Base-by-base conservation (phyloP, 192 early-diverging fungal species). In the Backusella australiensis region DNA sequence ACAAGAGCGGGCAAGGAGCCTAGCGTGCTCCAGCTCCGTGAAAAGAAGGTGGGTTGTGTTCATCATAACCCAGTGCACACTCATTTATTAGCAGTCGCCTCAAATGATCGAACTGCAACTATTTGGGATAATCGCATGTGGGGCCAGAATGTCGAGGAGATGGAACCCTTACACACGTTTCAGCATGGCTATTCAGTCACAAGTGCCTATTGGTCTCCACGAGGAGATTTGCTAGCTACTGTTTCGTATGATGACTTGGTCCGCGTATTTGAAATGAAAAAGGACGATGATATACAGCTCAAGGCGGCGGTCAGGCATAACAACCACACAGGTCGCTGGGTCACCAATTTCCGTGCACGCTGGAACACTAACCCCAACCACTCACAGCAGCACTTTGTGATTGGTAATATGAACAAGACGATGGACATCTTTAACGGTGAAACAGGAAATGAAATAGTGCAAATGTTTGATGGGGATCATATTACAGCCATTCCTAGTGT, bases 371-470 rank as follows among this genome's bases (percentile, higher is more conserved):
- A 84, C 56, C 75, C 80, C 15, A 6, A 8, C 49, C 81, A 59
- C 7, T 41, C 69, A 77, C 38, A 81, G 74, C 80, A 83, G n/a
- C 83, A 86, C 29, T 87, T 90, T 77, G 71, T 82, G 1, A 79
- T 93, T 72, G 91, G 90, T n/a, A 92, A 91, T 77, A 92, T 93
- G 91, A 85, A 84, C 53, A 85, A 86, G 65, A 81, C 85, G 1
- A 83, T 91, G 7, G 89, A 91, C 76, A 77, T 93, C n/a, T 89
- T 81, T 76, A 88, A 86, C 2, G 83, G 87, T 36, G 83, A 83
- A 44, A 85, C 81, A 32, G 90, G 90, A 6, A 80, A 85, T 8
- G 59, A 82, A 71, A 80, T 91, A 73, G 81, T 79, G 6, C 79
- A 82, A 29, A 75, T 93, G 14, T 79, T 73, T 46, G 90, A 90